Conservation (phyloP, 441 rosid species). For the Lepidium campestre region DNA sequence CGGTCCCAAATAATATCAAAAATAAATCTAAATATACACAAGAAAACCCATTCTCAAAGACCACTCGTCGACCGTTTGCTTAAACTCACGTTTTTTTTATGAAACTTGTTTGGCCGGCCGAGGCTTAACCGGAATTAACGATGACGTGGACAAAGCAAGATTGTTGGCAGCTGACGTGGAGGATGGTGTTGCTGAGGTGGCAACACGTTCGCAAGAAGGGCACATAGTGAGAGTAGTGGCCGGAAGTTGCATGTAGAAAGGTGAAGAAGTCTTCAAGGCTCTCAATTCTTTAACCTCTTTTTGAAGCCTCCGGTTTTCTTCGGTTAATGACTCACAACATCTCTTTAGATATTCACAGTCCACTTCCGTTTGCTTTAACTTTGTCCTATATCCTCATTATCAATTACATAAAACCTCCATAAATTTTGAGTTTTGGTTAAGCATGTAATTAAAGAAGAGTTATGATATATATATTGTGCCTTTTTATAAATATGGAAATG, state of each 20-base stretch:
- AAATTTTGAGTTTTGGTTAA: not conserved
- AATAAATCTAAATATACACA: conserved; percentile 17
- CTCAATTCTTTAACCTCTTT: conserved; percentile 85
- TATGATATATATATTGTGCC: conserved; percentile 6
- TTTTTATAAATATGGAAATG: conserved; percentile 14
- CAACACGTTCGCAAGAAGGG: conserved; percentile 90
- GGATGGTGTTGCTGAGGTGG: conserved; percentile 39
- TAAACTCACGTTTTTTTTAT: conserved; percentile 19
- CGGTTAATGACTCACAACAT: conserved; percentile 83
- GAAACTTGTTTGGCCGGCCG: conserved; percentile 20
- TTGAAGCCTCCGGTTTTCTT: conserved; percentile 85
- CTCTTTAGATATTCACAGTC: conserved; percentile 92
- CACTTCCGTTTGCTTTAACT: conserved; percentile 92
- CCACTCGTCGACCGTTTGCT: not conserved
- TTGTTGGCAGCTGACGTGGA: conserved; percentile 21
- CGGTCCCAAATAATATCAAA: conserved; percentile 8
- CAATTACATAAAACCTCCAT: not conserved
- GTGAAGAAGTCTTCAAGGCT: conserved; percentile 72
- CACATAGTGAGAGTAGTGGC: conserved; percentile 99
- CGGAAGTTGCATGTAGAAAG: conserved; percentile 87
- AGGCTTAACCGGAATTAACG: conserved; percentile 19
- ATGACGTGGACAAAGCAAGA: conserved; percentile 8
- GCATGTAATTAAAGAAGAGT: not conserved
- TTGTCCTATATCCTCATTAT: conserved; percentile 59
- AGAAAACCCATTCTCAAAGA: not conserved